Evolutionary conservation across 495 filamentous ascomycete species (phyloP).

Genomic region (Aspergillus sclerotiicarbonarius): DNA sequence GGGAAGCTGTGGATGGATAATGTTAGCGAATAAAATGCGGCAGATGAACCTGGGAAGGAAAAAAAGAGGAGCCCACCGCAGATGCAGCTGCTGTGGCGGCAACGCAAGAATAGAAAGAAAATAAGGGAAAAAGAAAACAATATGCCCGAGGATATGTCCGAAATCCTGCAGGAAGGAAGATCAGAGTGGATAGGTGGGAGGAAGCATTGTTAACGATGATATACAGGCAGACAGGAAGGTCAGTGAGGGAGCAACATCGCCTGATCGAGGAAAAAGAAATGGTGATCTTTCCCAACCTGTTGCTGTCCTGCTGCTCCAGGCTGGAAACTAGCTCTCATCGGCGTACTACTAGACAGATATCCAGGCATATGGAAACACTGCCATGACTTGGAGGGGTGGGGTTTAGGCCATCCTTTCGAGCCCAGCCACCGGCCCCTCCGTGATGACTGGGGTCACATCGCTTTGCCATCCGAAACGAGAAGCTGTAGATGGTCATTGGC

Average conservation of each 20-base stretch:
- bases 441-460: constrained; percentile 17
- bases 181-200: constrained; percentile 9
- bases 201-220: constrained; percentile 22
- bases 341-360: constrained; percentile 10
- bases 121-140: constrained; percentile 10
- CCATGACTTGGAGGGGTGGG: constrained; percentile 10
- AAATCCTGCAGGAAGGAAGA: constrained; percentile 22
- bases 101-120: constrained; percentile 20
- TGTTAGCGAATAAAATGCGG: constrained; percentile 5
- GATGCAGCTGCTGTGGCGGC: constrained; percentile 15
- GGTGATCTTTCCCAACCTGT: constrained; percentile 16
- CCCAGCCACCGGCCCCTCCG: constrained; percentile 19
- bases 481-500: constrained; percentile 10
- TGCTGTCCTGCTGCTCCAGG: background rate
- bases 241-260: constrained; percentile 18
- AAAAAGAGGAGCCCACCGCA: constrained; percentile 10
- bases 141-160: constrained; percentile 25
- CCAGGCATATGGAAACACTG: constrained; percentile 14
- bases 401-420: constrained; percentile 11
- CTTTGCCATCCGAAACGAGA: constrained; percentile 14
- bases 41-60: constrained; percentile 5
- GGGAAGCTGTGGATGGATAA: constrained; percentile 1
- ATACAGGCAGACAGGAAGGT: constrained; percentile 21
- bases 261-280: constrained; percentile 20
- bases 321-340: constrained; percentile 9